Percentiles rank a stretch among this genome's conserved stretches.
Conservation (phyloP, 2,329 filamentous ascomycete genomes). For the Monilinia laxa region DNA sequence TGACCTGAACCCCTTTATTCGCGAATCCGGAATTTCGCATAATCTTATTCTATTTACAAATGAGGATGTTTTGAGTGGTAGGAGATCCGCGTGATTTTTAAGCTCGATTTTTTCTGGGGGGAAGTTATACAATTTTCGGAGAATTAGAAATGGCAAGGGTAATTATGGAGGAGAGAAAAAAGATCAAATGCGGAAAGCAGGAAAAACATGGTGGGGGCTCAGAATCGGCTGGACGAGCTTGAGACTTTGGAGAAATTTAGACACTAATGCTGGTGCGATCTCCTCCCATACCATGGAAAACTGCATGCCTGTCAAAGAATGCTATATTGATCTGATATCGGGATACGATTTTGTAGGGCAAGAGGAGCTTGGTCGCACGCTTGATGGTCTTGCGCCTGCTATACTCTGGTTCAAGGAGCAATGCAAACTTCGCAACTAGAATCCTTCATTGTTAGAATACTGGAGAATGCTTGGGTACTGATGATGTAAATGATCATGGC, state of each 20-base stretch:
- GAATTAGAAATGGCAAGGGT: slow-evolving; percentile 48
- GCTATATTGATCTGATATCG: slow-evolving; percentile 73
- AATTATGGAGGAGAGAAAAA: slow-evolving; percentile 65
- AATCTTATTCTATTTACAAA: not conserved
- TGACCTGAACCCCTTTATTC: not conserved
- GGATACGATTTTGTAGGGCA: slow-evolving; percentile 88
- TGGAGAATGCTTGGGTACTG: slow-evolving; percentile 78
- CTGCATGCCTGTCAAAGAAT: slow-evolving; percentile 76
- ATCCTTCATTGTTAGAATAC: slow-evolving; percentile 94
- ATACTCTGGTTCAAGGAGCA: slow-evolving; percentile 88
- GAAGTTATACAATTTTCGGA: not conserved
- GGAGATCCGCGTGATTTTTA: slow-evolving; percentile 64
- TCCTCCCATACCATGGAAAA: slow-evolving; percentile 52
- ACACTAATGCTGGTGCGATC: slow-evolving; percentile 58
- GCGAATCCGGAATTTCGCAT: not conserved
- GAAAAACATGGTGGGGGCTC: slow-evolving; percentile 76
- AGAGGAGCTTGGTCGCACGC: slow-evolving; percentile 73
- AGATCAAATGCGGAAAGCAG: slow-evolving; percentile 69
- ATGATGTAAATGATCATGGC: slow-evolving; percentile 70
- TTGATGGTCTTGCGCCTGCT: slow-evolving; percentile 72
- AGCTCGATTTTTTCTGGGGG: slow-evolving; percentile 64
- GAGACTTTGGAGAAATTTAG: slow-evolving; percentile 58
- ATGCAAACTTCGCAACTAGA: slow-evolving; percentile 69
- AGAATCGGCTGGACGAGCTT: slow-evolving; percentile 79
- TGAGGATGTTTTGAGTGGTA: slow-evolving; percentile 66